Base-by-base conservation (phyloP, 257 asterid species). In the Eustoma russellianum region DNA sequence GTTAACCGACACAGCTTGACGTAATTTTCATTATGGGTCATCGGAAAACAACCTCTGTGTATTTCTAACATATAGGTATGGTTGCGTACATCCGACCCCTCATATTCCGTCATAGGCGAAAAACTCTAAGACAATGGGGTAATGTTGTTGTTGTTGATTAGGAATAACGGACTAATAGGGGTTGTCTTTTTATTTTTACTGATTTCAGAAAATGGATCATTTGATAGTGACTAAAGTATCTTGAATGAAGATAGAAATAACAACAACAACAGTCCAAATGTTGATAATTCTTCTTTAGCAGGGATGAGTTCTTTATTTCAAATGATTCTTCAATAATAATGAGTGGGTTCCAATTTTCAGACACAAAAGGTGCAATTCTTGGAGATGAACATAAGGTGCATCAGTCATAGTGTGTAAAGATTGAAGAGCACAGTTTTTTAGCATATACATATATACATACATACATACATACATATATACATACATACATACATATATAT, bases 151-250 rank as follows among this genome's bases (percentile, higher is more conserved):
- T n/a, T n/a, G n/a, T n/a, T n/a, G n/a, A n/a, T n/a, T n/a, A n/a
- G n/a, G n/a, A n/a, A n/a, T 17, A 66, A 55, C 7, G 64, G 50
- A 2, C 64, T 53, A 13, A 56, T 66, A 59, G 69, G 69, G 33
- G 72, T 60, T 49, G 48, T n/a, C n/a, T n/a, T 73, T n/a, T 10
- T 66, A n/a, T n/a, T 38, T 77, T 83, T 18, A 41, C 61, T 6
- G 94, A 80, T 59, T 58, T 77, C 14, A 77, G n/a, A 79, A 71
- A 89, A 83, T 48, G 94, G 97, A 17, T 83, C 84, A 3, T 85
- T 94, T 8, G 81, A 77, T 5, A 90, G 97, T 53, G n/a, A n/a
- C n/a, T n/a, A n/a, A n/a, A 91, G 93, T 1, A 83, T 90, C 52
- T 69, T 86, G 60, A 83, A 83, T 41, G 94, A 90, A 33, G 94